Evolutionary conservation across 495 filamentous ascomycete genomes (phyloP).

Genomic region (Podospora fimiseda): DNA sequence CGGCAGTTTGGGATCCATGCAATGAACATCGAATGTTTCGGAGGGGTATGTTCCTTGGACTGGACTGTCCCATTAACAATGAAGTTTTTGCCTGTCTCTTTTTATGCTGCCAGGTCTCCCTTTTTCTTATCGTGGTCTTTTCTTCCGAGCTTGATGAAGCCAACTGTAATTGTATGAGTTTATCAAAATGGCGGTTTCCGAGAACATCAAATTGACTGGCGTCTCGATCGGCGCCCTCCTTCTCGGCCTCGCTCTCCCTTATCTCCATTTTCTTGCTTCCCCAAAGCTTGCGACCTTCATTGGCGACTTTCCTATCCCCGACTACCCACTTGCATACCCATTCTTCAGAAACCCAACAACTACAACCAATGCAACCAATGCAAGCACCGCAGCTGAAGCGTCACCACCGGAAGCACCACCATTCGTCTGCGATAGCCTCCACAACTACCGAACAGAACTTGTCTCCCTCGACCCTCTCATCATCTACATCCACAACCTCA

Average conservation of each 20-base stretch:
- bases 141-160: no score
- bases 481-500: slow-evolving; percentile 41
- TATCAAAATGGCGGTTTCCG: slow-evolving; percentile 7
- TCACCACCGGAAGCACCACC: background rate
- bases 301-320: slow-evolving; percentile 18
- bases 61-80: no score
- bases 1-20: slow-evolving; percentile 7
- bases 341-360: slow-evolving; percentile 14
- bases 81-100: no score
- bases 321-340: slow-evolving; percentile 12
- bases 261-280: slow-evolving; percentile 13
- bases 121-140: no score
- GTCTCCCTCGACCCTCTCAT: slow-evolving; percentile 42
- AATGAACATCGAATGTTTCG: slow-evolving; percentile 7
- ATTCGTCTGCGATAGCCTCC: slow-evolving; percentile 25
- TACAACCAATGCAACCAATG: background rate
- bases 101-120: no score
- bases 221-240: slow-evolving; percentile 19
- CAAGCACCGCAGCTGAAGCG: background rate
- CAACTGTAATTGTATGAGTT: no score
- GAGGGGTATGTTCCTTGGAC: background rate
- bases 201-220: slow-evolving; percentile 15
- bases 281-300: slow-evolving; percentile 18
- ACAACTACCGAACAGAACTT: slow-evolving; percentile 37
- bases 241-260: slow-evolving; percentile 19